phyloP scores from a whole-genome alignment of 305 asterid genomes.

The Solanum hybrid region DNA sequence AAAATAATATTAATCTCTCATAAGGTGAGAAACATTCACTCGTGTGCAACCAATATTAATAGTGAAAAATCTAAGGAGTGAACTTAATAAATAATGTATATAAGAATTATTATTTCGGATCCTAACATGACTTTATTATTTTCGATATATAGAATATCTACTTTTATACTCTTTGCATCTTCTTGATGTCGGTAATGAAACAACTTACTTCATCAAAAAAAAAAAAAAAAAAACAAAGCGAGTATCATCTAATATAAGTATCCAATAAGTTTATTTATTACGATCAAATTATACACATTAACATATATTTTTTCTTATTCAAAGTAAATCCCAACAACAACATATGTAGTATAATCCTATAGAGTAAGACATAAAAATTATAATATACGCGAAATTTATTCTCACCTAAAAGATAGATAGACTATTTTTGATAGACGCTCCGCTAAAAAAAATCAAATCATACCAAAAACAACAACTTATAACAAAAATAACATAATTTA shows the following conservation, averaged over 20 bases:
- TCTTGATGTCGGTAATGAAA: background rate
- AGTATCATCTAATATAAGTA: too few relatives aligned
- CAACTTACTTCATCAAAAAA: background rate
- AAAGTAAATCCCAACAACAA: background rate
- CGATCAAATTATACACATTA: background rate
- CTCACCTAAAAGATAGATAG: accelerated
- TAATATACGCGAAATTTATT: too few relatives aligned
- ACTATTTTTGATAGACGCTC: too few relatives aligned
- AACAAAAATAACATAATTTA: too few relatives aligned
- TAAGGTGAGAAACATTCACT: background rate
- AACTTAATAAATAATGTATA: too few relatives aligned
- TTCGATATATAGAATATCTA: too few relatives aligned
- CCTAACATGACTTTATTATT: too few relatives aligned
- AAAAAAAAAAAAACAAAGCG: too few relatives aligned
- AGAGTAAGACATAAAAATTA: background rate
- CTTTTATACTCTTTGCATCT: background rate
- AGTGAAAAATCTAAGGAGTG: accelerated
- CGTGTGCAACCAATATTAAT: background rate
- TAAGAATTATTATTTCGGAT: too few relatives aligned
- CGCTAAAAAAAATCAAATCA: background rate
- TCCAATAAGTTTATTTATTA: background rate
- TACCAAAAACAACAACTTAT: background rate
- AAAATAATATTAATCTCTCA: too few relatives aligned
- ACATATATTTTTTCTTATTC: background rate
- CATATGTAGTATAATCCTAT: too few relatives aligned